Evolutionary conservation across 768 basidiomycete species (phyloP), one percentile per base, ranked within the genome.

Genomic region (Psilocybe cyanescens): DNA sequence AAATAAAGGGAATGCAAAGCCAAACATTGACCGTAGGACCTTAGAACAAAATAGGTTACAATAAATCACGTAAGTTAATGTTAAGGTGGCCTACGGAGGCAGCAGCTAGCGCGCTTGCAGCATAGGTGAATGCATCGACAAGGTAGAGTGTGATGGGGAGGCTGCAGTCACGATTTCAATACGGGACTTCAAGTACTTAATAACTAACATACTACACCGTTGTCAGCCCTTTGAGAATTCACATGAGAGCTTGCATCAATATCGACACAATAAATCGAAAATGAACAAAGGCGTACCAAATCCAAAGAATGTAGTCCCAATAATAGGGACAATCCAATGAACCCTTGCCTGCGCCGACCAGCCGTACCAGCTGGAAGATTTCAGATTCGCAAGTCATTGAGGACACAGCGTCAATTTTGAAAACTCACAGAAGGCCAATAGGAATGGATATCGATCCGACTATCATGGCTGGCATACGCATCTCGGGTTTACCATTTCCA

Each of bases 271-370:
- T 16, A 6, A 29, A 12, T 56, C 16, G 8, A 29, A 19, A 29
- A 37, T 35, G 28, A 14, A n/a, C n/a, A 28, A 5, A n/a, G 16
- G 12, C 55, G 14, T 41, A n/a, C 72, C 72, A 59, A 89, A 88
- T 5, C 84, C 83, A 61, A 81, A 87, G 47, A 88, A 83, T 5
- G 78, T 80, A 1, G 88, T 79, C 3, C 86, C 87, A 55, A 82
- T 76, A 64, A 91, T 89, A 19, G 90, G 90, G 86, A 91, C 86
- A 44, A 91, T 89, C 89, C 89, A 91, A 66, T 91, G 89, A 0
- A 85, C 63, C 49, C 73, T 73, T 0, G 84, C 83, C 60, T 88
- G 76, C 4, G 90, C 90, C 14, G 90, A 89, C 91, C 90, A 92
- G n/a, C 91, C 91, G 68, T 90, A 92, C 90, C 90, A 90, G 66